Evolutionary conservation across 2,329 filamentous ascomycete species (phyloP).

Genomic region (Calcarisporium arbuscula): DNA sequence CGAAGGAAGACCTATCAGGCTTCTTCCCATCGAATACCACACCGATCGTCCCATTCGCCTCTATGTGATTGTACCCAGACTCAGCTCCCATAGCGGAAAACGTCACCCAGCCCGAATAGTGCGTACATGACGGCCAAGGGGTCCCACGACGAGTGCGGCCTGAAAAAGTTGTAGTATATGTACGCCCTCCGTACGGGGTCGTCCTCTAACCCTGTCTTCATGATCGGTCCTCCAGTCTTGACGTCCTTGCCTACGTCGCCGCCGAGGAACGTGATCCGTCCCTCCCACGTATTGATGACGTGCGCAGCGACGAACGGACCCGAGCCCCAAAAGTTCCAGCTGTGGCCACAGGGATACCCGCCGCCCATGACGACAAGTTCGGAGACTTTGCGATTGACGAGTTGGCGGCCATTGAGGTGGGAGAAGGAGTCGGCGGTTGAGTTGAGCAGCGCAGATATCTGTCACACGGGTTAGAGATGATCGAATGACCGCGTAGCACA

Average conservation of each 20-base stretch:
- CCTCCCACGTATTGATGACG: constrained; percentile 40
- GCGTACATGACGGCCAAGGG: constrained; percentile 35
- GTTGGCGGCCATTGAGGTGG: constrained; percentile 29
- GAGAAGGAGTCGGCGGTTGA: constrained; percentile 35
- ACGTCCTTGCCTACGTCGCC: constrained; percentile 36
- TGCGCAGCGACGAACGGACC: constrained; percentile 32
- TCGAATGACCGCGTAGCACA: too few species aligned
- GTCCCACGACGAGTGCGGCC: constrained; percentile 32
- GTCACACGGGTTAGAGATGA: too few species aligned
- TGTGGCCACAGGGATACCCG: constrained; percentile 37
- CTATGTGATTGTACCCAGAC: constrained; percentile 34
- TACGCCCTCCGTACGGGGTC: constrained; percentile 34
- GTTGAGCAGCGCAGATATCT: constrained; percentile 38
- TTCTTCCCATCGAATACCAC: too few species aligned
- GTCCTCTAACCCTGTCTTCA: constrained; percentile 21
- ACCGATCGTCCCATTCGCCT: constrained; percentile 32
- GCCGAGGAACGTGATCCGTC: constrained; percentile 34
- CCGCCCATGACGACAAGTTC: constrained; percentile 49
- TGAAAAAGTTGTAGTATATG: constrained; percentile 31
- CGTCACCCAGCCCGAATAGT: constrained; percentile 24
- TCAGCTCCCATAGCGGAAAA: constrained; percentile 32
- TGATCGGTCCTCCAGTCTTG: constrained; percentile 30
- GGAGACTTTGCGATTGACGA: constrained; percentile 37
- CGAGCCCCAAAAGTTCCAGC: constrained; percentile 43
- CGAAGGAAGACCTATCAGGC: too few species aligned